Evolutionary conservation across 192 early-diverging fungal genomes (phyloP).

Genomic region (Backusella tuberculispora): DNA sequence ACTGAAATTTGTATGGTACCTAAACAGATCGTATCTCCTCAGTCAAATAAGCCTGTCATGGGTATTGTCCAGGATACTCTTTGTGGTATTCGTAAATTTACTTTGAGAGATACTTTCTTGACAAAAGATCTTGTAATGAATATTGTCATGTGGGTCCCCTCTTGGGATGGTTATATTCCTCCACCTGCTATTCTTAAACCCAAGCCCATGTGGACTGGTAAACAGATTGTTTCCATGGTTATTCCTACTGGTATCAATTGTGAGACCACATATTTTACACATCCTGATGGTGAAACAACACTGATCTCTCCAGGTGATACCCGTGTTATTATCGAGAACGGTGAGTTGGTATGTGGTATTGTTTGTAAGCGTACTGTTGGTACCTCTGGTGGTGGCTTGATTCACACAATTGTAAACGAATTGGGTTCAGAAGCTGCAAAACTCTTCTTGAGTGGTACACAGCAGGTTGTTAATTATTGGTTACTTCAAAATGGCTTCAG

Average conservation of each 20-base stretch:
- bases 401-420: constrained; percentile 96
- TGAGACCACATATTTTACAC: constrained; percentile 71
- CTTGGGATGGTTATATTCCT: constrained; percentile 94
- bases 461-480: constrained; percentile 96
- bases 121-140: constrained; percentile 91
- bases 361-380: constrained; percentile 96
- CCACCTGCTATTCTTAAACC: constrained; percentile 95
- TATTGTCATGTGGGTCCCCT: constrained; percentile 93
- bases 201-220: constrained; percentile 96
- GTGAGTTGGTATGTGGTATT: constrained; percentile 92
- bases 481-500: constrained; percentile 91
- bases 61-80: constrained; percentile 99
- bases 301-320: constrained; percentile 90
- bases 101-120: constrained; percentile 90
- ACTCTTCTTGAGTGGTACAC: constrained; percentile 89
- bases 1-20: constrained; percentile 98
- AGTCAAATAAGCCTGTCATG: constrained; percentile 98
- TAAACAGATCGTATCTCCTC: constrained; percentile 94
- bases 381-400: constrained; percentile 79
- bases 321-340: constrained; percentile 88
- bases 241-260: constrained; percentile 94
- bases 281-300: constrained; percentile 79
- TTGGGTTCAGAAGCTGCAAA: constrained; percentile 86
- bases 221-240: constrained; percentile 94
- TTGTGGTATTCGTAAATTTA: constrained; percentile 95